Conservation (phyloP, 1,139 yeast species). For the Scheffersomyces quercinus region DNA sequence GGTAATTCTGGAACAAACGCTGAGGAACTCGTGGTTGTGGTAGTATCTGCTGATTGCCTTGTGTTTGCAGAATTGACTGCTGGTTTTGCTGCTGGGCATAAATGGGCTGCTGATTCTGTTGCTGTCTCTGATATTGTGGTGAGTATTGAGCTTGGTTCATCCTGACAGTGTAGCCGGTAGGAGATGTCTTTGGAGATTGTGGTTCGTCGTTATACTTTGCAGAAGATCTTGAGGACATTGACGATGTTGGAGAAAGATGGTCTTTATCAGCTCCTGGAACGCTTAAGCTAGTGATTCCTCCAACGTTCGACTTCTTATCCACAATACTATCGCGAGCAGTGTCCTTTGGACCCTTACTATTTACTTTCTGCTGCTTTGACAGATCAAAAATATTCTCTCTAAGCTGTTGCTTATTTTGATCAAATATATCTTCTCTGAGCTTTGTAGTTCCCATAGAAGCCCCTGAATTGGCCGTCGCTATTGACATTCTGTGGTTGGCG, state of each 20-base stretch:
- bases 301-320: constrained; percentile 4
- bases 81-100: constrained; percentile 7
- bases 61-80: constrained; percentile 7
- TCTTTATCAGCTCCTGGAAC: constrained; percentile 13
- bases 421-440: constrained; percentile 47
- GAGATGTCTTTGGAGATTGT: constrained; percentile 47
- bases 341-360: not conserved
- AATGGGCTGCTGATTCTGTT: constrained; percentile 9
- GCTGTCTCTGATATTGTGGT: constrained; percentile 12
- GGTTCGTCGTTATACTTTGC: constrained; percentile 35
- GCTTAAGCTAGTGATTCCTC: constrained; percentile 8
- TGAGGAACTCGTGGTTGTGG: constrained; percentile 14
- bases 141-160: constrained; percentile 8
- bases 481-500: not conserved
- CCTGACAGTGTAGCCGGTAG: constrained; percentile 21
- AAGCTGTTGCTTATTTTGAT: constrained; percentile 14
- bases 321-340: not conserved
- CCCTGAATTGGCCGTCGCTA: constrained; percentile 5
- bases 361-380: constrained; percentile 4
- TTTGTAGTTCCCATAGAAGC: constrained; percentile 19
- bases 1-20: constrained; percentile 15
- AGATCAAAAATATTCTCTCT: constrained; percentile 46
- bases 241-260: constrained; percentile 36
- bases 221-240: constrained; percentile 36
- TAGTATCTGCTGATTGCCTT: constrained; percentile 9